Evolutionary conservation across 1,139 yeast genomes (phyloP).

Genomic region (Taphrina confusa): DNA sequence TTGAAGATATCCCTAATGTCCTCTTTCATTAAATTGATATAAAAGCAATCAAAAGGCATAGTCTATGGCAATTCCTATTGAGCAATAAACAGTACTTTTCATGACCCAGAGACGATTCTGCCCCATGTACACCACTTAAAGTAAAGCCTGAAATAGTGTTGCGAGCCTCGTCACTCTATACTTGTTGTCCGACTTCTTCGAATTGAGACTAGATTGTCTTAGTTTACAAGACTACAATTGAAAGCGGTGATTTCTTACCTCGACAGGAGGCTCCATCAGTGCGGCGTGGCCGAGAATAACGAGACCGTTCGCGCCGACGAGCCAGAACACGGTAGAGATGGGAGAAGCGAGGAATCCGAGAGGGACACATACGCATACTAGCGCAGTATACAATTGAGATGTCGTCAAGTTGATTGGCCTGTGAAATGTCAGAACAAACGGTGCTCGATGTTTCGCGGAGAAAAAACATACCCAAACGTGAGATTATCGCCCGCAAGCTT

Average conservation of each 20-base stretch:
- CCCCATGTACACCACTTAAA: no score
- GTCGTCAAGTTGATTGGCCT: constrained; percentile 60
- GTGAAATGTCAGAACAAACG: background rate
- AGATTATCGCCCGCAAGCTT: constrained; percentile 80
- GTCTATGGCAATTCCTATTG: no score
- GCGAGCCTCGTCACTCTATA: no score
- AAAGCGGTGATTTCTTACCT: constrained; percentile 45
- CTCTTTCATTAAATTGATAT: no score
- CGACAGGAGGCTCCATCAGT: constrained; percentile 95
- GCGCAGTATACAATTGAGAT: constrained; percentile 75
- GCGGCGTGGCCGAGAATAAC: constrained; percentile 87
- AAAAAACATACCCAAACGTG: constrained; percentile 37
- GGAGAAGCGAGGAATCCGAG: constrained; percentile 93
- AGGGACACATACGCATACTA: constrained; percentile 55
- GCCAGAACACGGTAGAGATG: constrained; percentile 90
- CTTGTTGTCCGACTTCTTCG: constrained; percentile 36
- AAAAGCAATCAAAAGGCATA: no score
- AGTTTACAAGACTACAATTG: background rate
- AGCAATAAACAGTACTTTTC: no score
- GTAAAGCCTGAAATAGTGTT: no score
- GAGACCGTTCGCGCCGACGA: constrained; percentile 90
- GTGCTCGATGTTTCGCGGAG: background rate
- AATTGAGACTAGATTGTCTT: constrained; percentile 44
- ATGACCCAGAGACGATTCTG: no score
- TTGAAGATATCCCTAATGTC: no score